These are phyloP conservation scores for Neurospora sp. DNA, from an alignment of 2,329 filamentous ascomycete genomes.

Conservation along the genomic window DNA sequence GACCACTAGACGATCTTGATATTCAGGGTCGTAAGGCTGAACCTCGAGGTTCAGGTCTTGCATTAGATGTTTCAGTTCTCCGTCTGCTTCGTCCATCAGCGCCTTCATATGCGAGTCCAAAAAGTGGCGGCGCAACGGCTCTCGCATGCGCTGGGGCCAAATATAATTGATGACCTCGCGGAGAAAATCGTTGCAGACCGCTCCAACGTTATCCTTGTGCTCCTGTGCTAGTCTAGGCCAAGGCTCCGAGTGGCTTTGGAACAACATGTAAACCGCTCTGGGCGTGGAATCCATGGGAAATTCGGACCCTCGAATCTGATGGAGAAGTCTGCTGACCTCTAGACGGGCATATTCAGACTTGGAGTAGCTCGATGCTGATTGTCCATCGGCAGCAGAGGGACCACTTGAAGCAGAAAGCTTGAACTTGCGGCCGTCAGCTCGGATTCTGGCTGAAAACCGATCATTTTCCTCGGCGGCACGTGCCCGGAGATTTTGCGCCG, in stretches of 20 bases:
- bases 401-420: constrained; percentile 25
- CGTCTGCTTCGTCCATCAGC: constrained; percentile 35
- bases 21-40: constrained; percentile 44
- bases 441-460: constrained; percentile 36
- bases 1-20: constrained; percentile 38
- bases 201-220: constrained; percentile 44
- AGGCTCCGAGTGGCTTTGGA: constrained; percentile 42
- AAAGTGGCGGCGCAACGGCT: constrained; percentile 39
- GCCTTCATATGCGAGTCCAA: constrained; percentile 38
- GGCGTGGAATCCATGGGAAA: constrained; percentile 44
- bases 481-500: constrained; percentile 40
- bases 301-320: constrained; percentile 42
- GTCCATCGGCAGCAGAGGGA: not conserved
- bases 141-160: constrained; percentile 42
- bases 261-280: constrained; percentile 43
- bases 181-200: constrained; percentile 45
- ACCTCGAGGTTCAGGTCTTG: constrained; percentile 44
- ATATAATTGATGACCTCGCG: constrained; percentile 40
- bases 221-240: constrained; percentile 43
- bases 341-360: constrained; percentile 39
- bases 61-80: constrained; percentile 34
- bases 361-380: constrained; percentile 20
- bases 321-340: constrained; percentile 39
- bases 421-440: constrained; percentile 40
- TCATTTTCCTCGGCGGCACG: constrained; percentile 43